Conservation (phyloP, 202 grass and related monocot genomes). For the Setaria italica region DNA sequence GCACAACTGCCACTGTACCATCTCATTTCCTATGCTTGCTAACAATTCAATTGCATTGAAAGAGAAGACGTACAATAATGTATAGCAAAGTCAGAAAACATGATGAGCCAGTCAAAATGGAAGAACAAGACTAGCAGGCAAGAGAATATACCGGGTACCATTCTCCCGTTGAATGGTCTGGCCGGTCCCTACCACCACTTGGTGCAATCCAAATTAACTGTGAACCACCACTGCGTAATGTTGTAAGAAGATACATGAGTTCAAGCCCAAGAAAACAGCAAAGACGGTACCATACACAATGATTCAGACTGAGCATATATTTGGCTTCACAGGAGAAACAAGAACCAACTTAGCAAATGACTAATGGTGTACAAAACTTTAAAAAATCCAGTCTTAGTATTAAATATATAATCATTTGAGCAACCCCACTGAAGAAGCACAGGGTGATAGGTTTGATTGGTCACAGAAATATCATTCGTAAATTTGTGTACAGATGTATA, state of each 20-base stretch:
- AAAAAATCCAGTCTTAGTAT: neutral
- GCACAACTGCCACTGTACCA: neutral
- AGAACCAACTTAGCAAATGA: conserved; percentile 20
- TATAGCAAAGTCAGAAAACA: conserved; percentile 7
- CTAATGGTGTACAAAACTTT: conserved; percentile 8
- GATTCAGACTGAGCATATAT: conserved; percentile 26
- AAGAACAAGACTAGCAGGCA: conserved; percentile 29
- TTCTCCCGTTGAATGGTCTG: conserved; percentile 76
- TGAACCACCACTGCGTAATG: conserved; percentile 74
- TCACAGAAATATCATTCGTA: conserved; percentile 27
- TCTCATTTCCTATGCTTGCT: neutral
- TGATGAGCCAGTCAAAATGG: conserved; percentile 29
- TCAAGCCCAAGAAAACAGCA: conserved; percentile 23
- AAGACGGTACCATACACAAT: conserved; percentile 2
- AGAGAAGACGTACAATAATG: conserved; percentile 1
- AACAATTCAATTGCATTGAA: conserved; percentile 24
- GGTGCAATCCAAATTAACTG: conserved; percentile 98
- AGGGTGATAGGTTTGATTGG: conserved; percentile 25
- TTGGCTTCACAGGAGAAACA: conserved; percentile 26
- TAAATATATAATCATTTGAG: conserved; percentile 23
- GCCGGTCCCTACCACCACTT: conserved; percentile 97
- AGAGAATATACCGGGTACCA: conserved; percentile 81
- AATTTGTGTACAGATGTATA: neutral
- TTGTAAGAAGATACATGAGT: conserved; percentile 32
- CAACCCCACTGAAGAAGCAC: conserved; percentile 3